phyloP scores from a whole-genome alignment of 305 asterid genomes.

The Fraxinus sp. region DNA sequence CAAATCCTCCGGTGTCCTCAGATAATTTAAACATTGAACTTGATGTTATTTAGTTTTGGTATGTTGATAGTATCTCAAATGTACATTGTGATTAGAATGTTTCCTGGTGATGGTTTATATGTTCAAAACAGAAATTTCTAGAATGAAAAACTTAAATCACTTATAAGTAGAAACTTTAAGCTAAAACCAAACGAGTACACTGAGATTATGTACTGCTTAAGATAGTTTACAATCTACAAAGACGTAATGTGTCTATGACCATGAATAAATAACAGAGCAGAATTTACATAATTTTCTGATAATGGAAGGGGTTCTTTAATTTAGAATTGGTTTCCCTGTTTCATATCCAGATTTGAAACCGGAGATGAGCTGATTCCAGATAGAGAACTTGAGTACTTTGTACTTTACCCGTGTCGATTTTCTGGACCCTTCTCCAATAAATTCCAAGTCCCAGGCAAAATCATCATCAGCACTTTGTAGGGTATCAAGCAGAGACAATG shows the following conservation, averaged over 20 bases:
- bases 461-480: constrained; percentile 32
- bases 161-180: background rate
- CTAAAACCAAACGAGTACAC: background rate
- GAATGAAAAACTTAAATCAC: background rate
- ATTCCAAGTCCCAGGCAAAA: constrained; percentile 50
- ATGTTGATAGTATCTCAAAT: background rate
- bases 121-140: background rate
- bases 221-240: background rate
- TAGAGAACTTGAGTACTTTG: constrained; percentile 49
- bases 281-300: constrained; percentile 2
- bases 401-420: constrained; percentile 48
- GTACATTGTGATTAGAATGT: background rate
- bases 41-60: background rate
- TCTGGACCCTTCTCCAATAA: constrained; percentile 44
- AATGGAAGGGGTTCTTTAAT: background rate
- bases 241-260: background rate
- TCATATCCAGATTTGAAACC: constrained; percentile 34
- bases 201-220: background rate
- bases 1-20: too few species aligned
- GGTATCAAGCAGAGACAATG: constrained; percentile 56
- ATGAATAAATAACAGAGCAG: constrained; percentile 11
- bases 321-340: background rate
- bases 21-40: too few species aligned
- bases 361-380: constrained; percentile 56
- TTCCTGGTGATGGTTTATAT: background rate